These are phyloP conservation scores for Gossypium davidsonii DNA, from an alignment of 441 rosid genomes.

Conservation along the genomic window DNA sequence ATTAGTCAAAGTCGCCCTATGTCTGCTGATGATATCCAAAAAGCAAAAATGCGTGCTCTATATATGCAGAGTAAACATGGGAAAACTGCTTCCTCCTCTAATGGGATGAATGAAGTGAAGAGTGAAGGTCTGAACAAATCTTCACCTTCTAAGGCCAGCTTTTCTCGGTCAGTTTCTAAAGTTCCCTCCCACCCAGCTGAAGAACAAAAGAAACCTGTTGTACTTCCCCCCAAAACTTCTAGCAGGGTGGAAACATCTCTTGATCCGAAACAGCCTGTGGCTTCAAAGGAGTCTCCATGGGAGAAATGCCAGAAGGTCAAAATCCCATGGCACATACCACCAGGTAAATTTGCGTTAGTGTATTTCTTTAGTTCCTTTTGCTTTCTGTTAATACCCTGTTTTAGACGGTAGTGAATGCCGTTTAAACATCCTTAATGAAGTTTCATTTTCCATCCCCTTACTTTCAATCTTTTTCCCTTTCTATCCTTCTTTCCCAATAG, in stretches of 20 bases:
- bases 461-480: background rate
- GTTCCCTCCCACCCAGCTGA: slow-evolving; percentile 30
- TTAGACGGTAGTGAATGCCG: slow-evolving; percentile 8
- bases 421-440: slow-evolving; percentile 9
- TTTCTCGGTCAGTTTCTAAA: slow-evolving; percentile 27
- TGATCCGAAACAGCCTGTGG: slow-evolving; percentile 35
- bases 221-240: slow-evolving; percentile 28
- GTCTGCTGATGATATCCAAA: slow-evolving; percentile 98
- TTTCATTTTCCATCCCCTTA: background rate
- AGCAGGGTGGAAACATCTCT: slow-evolving; percentile 30
- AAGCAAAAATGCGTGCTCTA: slow-evolving; percentile 87
- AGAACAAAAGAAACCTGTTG: slow-evolving; percentile 39
- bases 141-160: slow-evolving; percentile 29
- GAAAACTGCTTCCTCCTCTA: slow-evolving; percentile 42
- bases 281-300: slow-evolving; percentile 37
- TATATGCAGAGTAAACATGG: slow-evolving; percentile 77
- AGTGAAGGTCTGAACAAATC: slow-evolving; percentile 35
- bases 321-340: slow-evolving; percentile 69
- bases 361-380: slow-evolving; percentile 20
- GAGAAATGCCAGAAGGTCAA: slow-evolving; percentile 47
- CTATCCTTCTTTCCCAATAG: background rate
- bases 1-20: slow-evolving; percentile 75
- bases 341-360: slow-evolving; percentile 55
- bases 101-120: slow-evolving; percentile 41
- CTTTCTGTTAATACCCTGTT: slow-evolving; percentile 11